Evolutionary conservation across 257 asterid genomes (phyloP).

Genomic region (Salvia miltiorrhiza): DNA sequence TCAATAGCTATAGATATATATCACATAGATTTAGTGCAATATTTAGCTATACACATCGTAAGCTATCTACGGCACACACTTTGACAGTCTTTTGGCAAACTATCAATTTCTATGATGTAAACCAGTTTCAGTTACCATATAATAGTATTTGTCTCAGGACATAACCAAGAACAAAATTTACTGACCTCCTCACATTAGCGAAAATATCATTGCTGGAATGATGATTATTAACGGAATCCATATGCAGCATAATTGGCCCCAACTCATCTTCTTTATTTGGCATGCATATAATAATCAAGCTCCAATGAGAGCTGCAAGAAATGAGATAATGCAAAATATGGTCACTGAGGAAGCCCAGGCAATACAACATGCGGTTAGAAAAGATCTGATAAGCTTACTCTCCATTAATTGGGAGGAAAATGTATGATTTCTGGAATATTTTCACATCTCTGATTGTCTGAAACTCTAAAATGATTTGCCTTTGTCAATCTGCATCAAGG

Average conservation of each 20-base stretch:
- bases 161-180: conserved; percentile 16
- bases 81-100: neutral
- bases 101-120: neutral
- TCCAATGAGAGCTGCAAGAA: conserved; percentile 79
- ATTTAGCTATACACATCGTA: neutral
- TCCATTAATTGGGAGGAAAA: too few relatives aligned
- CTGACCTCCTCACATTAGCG: conserved; percentile 59
- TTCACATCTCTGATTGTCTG: conserved; percentile 94
- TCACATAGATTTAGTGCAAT: too few relatives aligned
- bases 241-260: conserved; percentile 72
- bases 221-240: conserved; percentile 83
- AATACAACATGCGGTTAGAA: conserved; percentile 18
- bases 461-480: conserved; percentile 66
- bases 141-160: conserved; percentile 4
- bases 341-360: conserved; percentile 19
- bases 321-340: conserved; percentile 21
- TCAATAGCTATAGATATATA: too few relatives aligned
- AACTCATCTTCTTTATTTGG: conserved; percentile 71
- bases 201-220: conserved; percentile 64
- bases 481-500: conserved; percentile 47
- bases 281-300: conserved; percentile 86
- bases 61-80: neutral
- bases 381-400: conserved; percentile 3
- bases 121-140: neutral
- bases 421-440: too few relatives aligned